Conservation (phyloP, 192 early-diverging fungal species). For the Backusella tuberculispora region DNA sequence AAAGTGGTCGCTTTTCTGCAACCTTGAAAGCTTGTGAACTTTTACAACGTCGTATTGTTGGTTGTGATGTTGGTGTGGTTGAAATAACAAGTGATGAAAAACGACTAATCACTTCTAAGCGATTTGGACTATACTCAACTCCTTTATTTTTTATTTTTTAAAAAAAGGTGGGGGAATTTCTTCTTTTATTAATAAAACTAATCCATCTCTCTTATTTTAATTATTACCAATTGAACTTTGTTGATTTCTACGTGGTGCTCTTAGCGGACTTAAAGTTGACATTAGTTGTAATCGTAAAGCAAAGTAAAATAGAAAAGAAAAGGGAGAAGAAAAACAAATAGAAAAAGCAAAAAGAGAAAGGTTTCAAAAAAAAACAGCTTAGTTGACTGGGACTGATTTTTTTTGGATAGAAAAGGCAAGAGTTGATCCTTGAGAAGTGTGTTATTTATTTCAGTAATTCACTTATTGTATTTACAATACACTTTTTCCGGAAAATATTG, state of each 20-base stretch:
- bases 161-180: not conserved
- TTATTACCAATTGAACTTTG: not conserved
- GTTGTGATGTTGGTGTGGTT: not conserved
- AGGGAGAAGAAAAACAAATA: not conserved
- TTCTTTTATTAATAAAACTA: not conserved
- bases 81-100: not conserved
- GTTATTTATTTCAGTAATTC: too few species aligned
- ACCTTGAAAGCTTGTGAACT: not conserved
- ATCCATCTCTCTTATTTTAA: not conserved
- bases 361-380: too few species aligned
- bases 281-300: not conserved
- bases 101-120: not conserved
- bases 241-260: conserved; percentile 5
- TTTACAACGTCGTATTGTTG: not conserved
- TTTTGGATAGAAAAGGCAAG: too few species aligned
- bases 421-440: too few species aligned
- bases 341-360: not conserved
- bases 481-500: too few species aligned
- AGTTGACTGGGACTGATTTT: too few species aligned
- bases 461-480: too few species aligned
- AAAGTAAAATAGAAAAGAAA: not conserved
- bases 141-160: not conserved
- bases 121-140: not conserved
- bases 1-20: not conserved
- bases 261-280: not conserved